Evolutionary conservation across 2,329 filamentous ascomycete species (phyloP).

Genomic region (Periconia digitata): DNA sequence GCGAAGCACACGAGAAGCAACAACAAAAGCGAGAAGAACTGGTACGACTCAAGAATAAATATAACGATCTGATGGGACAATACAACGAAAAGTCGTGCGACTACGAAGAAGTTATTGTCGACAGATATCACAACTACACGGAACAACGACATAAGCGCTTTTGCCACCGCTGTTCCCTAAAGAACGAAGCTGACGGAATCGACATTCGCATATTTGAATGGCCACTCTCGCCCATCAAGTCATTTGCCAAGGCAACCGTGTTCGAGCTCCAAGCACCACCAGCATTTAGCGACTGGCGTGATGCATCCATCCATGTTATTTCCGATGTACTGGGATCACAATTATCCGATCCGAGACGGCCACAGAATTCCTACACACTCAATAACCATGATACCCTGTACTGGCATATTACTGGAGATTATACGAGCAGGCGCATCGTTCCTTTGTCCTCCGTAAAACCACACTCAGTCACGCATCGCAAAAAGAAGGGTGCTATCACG

Average conservation of each 20-base stretch:
- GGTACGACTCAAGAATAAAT: slow-evolving; percentile 4
- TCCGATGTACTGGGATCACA: slow-evolving; percentile 39
- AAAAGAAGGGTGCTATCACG: slow-evolving; percentile 20
- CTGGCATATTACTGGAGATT: background rate
- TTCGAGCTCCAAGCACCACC: slow-evolving; percentile 56
- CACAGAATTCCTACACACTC: slow-evolving; percentile 13
- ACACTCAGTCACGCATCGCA: slow-evolving; percentile 40
- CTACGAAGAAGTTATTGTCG: slow-evolving; percentile 1
- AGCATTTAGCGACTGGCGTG: slow-evolving; percentile 52
- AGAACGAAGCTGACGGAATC: slow-evolving; percentile 39
- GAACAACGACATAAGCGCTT: slow-evolving; percentile 5
- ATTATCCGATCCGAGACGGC: slow-evolving; percentile 7
- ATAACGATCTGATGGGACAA: slow-evolving; percentile 14
- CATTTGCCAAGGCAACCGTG: slow-evolving; percentile 48
- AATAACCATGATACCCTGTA: slow-evolving; percentile 11
- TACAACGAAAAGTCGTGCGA: slow-evolving; percentile 12
- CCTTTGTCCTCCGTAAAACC: slow-evolving; percentile 44
- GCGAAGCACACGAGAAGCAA: slow-evolving; percentile 31
- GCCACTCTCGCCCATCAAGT: slow-evolving; percentile 49
- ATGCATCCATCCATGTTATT: slow-evolving; percentile 49
- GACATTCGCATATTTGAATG: slow-evolving; percentile 57
- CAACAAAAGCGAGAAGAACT: slow-evolving; percentile 24
- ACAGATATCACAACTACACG: slow-evolving; percentile 6
- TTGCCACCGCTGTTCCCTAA: slow-evolving; percentile 36
- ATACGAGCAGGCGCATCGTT: slow-evolving; percentile 22